Percentiles rank a stretch among this genome's conserved stretches.
Evolutionary conservation across 2,329 filamentous ascomycete genomes (phyloP).

Genomic region (Chaetothyriales sp.): DNA sequence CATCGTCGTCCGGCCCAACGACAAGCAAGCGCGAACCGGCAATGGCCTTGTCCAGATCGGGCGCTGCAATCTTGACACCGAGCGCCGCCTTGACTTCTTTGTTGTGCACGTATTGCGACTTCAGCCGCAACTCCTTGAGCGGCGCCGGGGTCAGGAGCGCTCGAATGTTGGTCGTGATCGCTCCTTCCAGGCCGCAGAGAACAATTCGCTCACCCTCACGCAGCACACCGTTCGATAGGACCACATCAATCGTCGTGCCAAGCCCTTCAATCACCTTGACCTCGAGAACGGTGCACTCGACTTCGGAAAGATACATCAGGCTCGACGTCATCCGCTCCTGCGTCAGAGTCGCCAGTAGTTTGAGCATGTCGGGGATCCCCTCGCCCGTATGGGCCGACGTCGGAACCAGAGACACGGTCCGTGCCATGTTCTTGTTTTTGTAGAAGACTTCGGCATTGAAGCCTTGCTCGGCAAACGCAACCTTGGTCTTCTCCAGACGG

Average conservation of each 20-base stretch:
- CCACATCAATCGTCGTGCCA: constrained; percentile 95
- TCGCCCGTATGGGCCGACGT: constrained; percentile 98
- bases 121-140: constrained; percentile 85
- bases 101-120: constrained; percentile 95
- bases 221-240: constrained; percentile 89
- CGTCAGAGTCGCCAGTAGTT: constrained; percentile 79
- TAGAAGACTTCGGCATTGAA: constrained; percentile 97
- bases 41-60: constrained; percentile 89
- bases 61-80: constrained; percentile 96
- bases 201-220: constrained; percentile 90
- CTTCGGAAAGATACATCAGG: constrained; percentile 96
- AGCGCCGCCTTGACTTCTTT: constrained; percentile 97
- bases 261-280: constrained; percentile 99
- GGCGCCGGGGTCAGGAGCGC: constrained; percentile 86
- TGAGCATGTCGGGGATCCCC: constrained; percentile 97
- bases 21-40: constrained; percentile 90
- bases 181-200: constrained; percentile 89
- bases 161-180: constrained; percentile 88
- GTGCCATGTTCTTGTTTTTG: constrained; percentile 95
- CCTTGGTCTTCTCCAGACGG: constrained; percentile 77
- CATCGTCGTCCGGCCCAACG: constrained; percentile 86
- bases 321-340: constrained; percentile 96
- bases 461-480: constrained; percentile 88
- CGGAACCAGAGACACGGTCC: constrained; percentile 86
- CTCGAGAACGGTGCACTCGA: constrained; percentile 93